These are phyloP conservation scores for Furcasterigmium sp. DNA, from an alignment of 2,329 filamentous ascomycete species.

Conservation along the genomic window DNA sequence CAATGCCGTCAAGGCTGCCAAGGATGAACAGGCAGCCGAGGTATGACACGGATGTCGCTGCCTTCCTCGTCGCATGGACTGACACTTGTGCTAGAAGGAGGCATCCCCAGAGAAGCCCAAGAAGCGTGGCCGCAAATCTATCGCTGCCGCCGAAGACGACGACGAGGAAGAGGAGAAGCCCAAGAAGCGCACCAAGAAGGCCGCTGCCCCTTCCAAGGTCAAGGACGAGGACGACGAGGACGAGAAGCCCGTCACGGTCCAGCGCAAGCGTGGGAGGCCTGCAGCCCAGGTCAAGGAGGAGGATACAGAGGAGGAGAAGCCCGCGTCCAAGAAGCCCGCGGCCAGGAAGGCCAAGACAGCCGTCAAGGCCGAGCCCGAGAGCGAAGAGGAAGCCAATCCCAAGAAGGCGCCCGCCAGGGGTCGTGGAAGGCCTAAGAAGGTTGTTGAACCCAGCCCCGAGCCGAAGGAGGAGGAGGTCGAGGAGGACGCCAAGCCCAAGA, in stretches of 20 bases:
- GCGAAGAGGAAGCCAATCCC: slow-evolving; percentile 11
- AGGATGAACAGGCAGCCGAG: slow-evolving; percentile 14
- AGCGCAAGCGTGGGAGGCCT: slow-evolving; percentile 21
- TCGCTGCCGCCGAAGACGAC: slow-evolving; percentile 10
- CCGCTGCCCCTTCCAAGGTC: slow-evolving; percentile 21
- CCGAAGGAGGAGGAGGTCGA: slow-evolving; percentile 16
- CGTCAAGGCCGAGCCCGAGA: slow-evolving; percentile 15
- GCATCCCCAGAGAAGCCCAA: slow-evolving; percentile 9
- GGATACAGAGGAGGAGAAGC: slow-evolving; percentile 12
- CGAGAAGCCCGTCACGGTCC: slow-evolving; percentile 26
- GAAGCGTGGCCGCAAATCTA: slow-evolving; percentile 11
- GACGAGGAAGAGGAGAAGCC: slow-evolving; percentile 10
- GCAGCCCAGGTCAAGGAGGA: slow-evolving; percentile 15
- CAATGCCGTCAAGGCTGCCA: slow-evolving; percentile 19
- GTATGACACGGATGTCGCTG: neutral
- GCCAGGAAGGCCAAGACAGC: slow-evolving; percentile 13
- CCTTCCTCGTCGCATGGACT: slow-evolving; percentile 9
- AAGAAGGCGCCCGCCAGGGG: slow-evolving; percentile 1
- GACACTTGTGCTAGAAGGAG: slow-evolving; percentile 23
- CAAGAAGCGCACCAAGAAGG: slow-evolving; percentile 20
- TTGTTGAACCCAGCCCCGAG: slow-evolving; percentile 6
- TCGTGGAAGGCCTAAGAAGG: slow-evolving; percentile 3
- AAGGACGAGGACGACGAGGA: slow-evolving; percentile 25
- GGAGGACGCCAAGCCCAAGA: slow-evolving; percentile 22
- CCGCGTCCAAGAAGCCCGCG: slow-evolving; percentile 12